Conservation (phyloP, 225 moss, liverwort and hornwort species). For the Polytrichum formosum region DNA sequence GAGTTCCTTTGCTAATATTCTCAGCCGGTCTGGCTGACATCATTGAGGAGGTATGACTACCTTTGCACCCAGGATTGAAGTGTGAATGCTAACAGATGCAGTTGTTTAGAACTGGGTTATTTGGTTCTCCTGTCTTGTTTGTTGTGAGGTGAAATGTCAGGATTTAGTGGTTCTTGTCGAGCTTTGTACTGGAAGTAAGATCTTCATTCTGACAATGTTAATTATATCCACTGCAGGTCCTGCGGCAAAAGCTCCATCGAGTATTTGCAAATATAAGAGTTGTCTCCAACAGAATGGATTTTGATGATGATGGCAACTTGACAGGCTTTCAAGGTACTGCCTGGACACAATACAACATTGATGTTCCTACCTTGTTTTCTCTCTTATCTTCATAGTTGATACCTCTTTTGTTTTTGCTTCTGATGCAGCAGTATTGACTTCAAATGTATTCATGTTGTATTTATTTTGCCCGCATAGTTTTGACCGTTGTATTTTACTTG, state of each 20-base stretch:
- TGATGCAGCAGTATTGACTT: no score
- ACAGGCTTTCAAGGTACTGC: conserved; percentile 56
- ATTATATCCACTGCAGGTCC: conserved; percentile 31
- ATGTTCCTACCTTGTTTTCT: neutral
- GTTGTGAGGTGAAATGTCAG: no score
- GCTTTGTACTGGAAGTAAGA: neutral
- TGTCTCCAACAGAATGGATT: conserved; percentile 74
- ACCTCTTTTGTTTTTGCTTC: neutral
- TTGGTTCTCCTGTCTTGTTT: neutral
- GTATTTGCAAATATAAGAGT: conserved; percentile 65
- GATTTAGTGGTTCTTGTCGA: no score
- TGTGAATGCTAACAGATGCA: neutral
- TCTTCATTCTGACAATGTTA: neutral
- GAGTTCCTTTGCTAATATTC: conserved; percentile 72
- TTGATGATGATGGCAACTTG: conserved; percentile 57
- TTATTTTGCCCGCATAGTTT: no score
- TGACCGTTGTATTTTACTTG: neutral
- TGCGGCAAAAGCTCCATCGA: conserved; percentile 73
- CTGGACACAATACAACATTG: neutral
- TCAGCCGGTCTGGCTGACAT: conserved; percentile 86
- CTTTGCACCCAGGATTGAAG: neutral
- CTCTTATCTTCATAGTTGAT: neutral
- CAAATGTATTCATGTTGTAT: no score
- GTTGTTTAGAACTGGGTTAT: neutral
- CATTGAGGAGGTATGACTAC: conserved; percentile 64